Evolutionary conservation across 2,329 filamentous ascomycete species (phyloP), one percentile per base, ranked within the genome.

Genomic region (Colletotrichum sublineola): DNA sequence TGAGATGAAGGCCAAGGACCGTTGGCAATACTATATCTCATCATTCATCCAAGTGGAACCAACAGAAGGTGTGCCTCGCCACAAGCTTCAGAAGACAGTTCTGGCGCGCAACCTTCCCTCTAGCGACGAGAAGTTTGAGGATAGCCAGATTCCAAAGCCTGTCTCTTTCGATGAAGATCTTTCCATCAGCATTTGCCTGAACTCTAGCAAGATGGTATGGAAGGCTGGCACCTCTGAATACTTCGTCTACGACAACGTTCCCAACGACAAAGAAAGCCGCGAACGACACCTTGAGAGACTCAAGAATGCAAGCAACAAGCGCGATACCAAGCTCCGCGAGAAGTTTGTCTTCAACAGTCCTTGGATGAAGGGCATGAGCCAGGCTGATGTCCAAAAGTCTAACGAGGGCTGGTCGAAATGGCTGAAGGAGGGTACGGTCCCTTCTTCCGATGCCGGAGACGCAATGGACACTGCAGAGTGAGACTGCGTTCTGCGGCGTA

Each of bases 1-100:
- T 75, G 94, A 97, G 76, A 92, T 97, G 85, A 93, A 96, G 78
- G 89, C 91, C 63, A 92, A 92, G 68, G 91, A 94, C 74, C 88
- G 91, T 50, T 99, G 96, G 96, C 94, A 96, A 77, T 97, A 97
- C 84, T 99, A 99, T 80, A 94, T 97, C 69, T 95, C 96, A 24
- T 95, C 95, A 0, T 98, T 93, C 81, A 93, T 94, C 76, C 94
- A 94, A 74, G 89, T 95, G 33, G 94, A 97, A 78, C 93, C 94
- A 2, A 99, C 96, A 0, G 94, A 96, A 81, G 93, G 93, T 18
- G 88, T 96, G 3, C 84, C 88, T 8, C 86, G 91, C 62, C 87
- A 87, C 7, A 89, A 88, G 60, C 86, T 94, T 77, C 89, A 88
- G 74, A 92, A 91, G 82, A 88, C 90, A 5, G 90, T 95, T 70